phyloP scores from a whole-genome alignment of 805 yeast genomes.

The Starmera quercuum region DNA sequence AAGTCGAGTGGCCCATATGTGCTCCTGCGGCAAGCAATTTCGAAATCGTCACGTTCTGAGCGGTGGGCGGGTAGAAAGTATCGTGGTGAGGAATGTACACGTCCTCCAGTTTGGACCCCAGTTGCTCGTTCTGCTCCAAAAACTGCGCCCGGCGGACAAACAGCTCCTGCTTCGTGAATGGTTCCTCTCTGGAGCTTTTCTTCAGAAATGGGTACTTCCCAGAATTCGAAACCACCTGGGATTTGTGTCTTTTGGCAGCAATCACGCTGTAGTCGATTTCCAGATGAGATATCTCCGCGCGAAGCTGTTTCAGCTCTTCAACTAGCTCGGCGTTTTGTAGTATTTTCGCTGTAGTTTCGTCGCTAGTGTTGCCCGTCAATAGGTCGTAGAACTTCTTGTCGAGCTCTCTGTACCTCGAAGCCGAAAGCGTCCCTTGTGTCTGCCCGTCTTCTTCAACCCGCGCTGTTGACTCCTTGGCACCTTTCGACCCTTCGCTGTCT shows the following conservation, averaged over 20 bases:
- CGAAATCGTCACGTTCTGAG: slow-evolving; percentile 55
- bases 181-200: slow-evolving; percentile 50
- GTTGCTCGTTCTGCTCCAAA: slow-evolving; percentile 39
- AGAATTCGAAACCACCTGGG: background rate
- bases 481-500: no score
- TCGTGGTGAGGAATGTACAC: slow-evolving; percentile 69
- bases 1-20: slow-evolving; percentile 87
- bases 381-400: slow-evolving; percentile 11
- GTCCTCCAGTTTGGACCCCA: slow-evolving; percentile 57
- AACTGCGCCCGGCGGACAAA: slow-evolving; percentile 67
- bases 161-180: slow-evolving; percentile 74
- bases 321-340: slow-evolving; percentile 13
- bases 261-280: slow-evolving; percentile 8
- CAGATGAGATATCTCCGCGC: slow-evolving; percentile 9
- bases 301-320: slow-evolving; percentile 14
- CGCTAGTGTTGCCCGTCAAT: slow-evolving; percentile 14
- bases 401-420: no score
- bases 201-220: slow-evolving; percentile 52
- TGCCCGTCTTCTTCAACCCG: no score
- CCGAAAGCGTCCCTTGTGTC: no score
- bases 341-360: slow-evolving; percentile 8
- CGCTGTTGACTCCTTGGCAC: no score
- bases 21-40: slow-evolving; percentile 86
- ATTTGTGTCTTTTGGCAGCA: slow-evolving; percentile 7
- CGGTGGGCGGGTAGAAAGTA: slow-evolving; percentile 47